These are phyloP conservation scores for Symbiodinium natans DNA, from an alignment of 73 alveolate species.

Conservation along the genomic window DNA sequence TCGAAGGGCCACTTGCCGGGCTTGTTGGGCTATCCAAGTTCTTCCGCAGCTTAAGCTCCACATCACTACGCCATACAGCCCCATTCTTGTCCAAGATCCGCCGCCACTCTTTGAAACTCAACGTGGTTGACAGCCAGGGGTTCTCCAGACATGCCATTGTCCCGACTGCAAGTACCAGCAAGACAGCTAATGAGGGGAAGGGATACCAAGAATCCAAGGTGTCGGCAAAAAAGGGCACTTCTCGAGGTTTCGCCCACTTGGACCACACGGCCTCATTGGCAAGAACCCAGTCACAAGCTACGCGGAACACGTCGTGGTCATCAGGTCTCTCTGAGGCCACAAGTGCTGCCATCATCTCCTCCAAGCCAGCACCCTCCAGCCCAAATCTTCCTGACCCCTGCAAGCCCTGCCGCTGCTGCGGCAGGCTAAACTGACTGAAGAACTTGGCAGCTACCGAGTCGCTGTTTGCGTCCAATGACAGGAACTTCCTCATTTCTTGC, in stretches of 20 bases:
- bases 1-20: background rate
- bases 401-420: background rate
- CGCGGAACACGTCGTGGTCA: background rate
- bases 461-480: constrained; percentile 8
- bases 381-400: no score
- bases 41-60: constrained; percentile 70
- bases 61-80: constrained; percentile 66
- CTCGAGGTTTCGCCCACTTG: constrained; percentile 5
- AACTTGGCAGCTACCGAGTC: constrained; percentile 35
- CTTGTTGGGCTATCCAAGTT: constrained; percentile 11
- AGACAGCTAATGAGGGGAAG: background rate
- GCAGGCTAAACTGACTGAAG: background rate
- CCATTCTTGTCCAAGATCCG: constrained; percentile 39
- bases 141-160: constrained; percentile 40
- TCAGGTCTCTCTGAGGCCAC: background rate
- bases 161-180: constrained; percentile 18
- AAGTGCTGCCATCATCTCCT: constrained; percentile 40
- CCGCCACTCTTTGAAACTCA: constrained; percentile 47
- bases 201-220: constrained; percentile 48
- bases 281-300: constrained; percentile 45
- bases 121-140: constrained; percentile 59
- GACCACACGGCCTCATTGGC: constrained; percentile 30
- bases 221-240: constrained; percentile 63
- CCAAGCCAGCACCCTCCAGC: constrained; percentile 50
- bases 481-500: background rate